Evolutionary conservation across 225 moss, liverwort and hornwort species (phyloP).

Genomic region (Marchantia paleacea): DNA sequence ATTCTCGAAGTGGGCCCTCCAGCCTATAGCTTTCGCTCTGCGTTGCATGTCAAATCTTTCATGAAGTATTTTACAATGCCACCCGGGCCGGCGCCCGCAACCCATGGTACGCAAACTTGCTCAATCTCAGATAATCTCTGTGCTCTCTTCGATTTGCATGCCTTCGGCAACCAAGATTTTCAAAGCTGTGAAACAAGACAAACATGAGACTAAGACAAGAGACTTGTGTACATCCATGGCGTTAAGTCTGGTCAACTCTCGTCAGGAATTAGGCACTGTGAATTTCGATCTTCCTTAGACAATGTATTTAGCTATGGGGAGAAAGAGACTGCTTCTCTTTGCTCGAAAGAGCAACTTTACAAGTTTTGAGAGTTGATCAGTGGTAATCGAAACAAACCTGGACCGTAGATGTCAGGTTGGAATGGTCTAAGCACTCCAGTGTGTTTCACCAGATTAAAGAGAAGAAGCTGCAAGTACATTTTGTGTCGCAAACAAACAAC

Average conservation of each 20-base stretch:
- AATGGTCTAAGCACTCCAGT: slow-evolving; percentile 71
- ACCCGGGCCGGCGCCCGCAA: not conserved
- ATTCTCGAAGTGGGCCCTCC: not conserved
- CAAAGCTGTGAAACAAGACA: slow-evolving; percentile 49
- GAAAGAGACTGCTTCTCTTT: no score
- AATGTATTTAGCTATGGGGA: no score
- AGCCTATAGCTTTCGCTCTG: not conserved
- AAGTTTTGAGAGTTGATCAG: not conserved
- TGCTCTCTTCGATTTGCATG: slow-evolving; percentile 40
- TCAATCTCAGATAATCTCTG: slow-evolving; percentile 32
- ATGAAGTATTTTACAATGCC: no score
- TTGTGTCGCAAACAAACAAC: not conserved
- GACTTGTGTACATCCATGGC: not conserved
- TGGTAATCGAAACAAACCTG: slow-evolving; percentile 34
- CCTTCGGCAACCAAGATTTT: slow-evolving; percentile 51
- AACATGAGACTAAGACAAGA: not conserved
- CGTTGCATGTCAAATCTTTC: not conserved
- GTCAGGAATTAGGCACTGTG: not conserved
- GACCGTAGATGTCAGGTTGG: slow-evolving; percentile 59
- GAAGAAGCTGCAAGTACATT: slow-evolving; percentile 46
- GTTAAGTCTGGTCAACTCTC: not conserved
- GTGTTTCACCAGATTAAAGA: slow-evolving; percentile 54
- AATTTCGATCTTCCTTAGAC: not conserved
- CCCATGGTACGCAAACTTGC: not conserved
- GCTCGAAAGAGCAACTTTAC: no score